These are phyloP conservation scores for Vitis riparia DNA, from an alignment of 164 flowering plant species.

Conservation along the genomic window DNA sequence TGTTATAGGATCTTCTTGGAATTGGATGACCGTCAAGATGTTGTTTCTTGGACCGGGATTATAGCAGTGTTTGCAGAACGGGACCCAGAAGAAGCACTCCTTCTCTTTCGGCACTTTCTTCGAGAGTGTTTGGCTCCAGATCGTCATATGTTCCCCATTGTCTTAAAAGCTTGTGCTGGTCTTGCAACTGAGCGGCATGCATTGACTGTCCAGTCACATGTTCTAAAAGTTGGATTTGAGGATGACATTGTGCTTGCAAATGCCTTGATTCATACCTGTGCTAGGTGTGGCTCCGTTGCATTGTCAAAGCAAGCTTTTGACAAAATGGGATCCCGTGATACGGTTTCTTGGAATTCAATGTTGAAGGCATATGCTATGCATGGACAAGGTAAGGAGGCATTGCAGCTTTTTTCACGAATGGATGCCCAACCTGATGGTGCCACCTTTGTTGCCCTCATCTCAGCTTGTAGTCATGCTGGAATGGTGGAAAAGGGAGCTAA, in stretches of 20 bases:
- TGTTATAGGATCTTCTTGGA: slow-evolving; percentile 56
- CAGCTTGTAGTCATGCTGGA: slow-evolving; percentile 82
- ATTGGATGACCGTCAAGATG: slow-evolving; percentile 35
- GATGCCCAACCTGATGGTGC: slow-evolving; percentile 54
- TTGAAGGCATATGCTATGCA: slow-evolving; percentile 74
- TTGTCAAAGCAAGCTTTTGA: slow-evolving; percentile 49
- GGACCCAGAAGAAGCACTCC: slow-evolving; percentile 51
- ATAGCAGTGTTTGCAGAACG: slow-evolving; percentile 56
- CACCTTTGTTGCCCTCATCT: slow-evolving; percentile 73
- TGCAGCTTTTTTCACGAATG: slow-evolving; percentile 53
- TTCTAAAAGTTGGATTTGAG: slow-evolving; percentile 48
- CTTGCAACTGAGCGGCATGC: slow-evolving; percentile 56
- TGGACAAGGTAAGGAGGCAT: slow-evolving; percentile 56
- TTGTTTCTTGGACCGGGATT: slow-evolving; percentile 74
- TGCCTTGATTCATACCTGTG: slow-evolving; percentile 72
- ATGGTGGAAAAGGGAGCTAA: slow-evolving; percentile 55
- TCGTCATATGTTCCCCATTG: slow-evolving; percentile 52
- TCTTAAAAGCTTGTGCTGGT: slow-evolving; percentile 72
- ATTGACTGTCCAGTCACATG: slow-evolving; percentile 46
- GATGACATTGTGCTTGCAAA: slow-evolving; percentile 51
- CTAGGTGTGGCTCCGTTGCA: slow-evolving; percentile 65
- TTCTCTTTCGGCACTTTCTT: slow-evolving; percentile 43
- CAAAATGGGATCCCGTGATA: slow-evolving; percentile 40
- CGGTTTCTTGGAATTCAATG: slow-evolving; percentile 81
- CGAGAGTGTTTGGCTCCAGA: slow-evolving; percentile 51